Percentiles rank a stretch among this genome's conserved stretches.
phyloP scores from a whole-genome alignment of 805 yeast species.

The Alloascoidea africana region DNA sequence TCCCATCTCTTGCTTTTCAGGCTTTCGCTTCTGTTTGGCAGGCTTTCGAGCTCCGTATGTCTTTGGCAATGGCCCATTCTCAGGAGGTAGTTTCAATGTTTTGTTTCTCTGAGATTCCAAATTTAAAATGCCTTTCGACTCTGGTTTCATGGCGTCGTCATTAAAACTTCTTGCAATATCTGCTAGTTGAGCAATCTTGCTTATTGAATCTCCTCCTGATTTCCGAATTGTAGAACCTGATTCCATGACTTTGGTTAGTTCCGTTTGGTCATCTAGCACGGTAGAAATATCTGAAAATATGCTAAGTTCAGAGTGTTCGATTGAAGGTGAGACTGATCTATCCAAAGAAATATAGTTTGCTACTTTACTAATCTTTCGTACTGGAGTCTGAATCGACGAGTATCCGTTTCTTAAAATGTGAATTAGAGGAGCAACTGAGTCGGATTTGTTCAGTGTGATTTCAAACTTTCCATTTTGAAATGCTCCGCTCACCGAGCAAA shows the following conservation, averaged over 20 bases:
- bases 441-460: not conserved
- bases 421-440: not conserved
- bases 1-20: conserved; percentile 7
- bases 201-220: not conserved
- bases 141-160: too few species aligned
- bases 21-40: conserved; percentile 8
- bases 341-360: not conserved
- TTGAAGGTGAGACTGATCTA: not conserved
- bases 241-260: too few species aligned
- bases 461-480: not conserved
- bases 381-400: not conserved
- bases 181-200: not conserved
- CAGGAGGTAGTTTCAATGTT: too few species aligned
- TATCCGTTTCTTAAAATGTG: not conserved
- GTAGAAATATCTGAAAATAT: not conserved
- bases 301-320: not conserved
- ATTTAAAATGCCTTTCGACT: too few species aligned
- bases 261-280: not conserved
- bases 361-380: not conserved
- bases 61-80: too few species aligned
- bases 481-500: not conserved
- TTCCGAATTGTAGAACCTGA: not conserved
- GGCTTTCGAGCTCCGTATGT: too few species aligned
- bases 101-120: too few species aligned
- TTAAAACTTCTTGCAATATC: too few species aligned